phyloP scores from a whole-genome alignment of 176 grass and related monocot genomes.

The Melocanna baccifera region DNA sequence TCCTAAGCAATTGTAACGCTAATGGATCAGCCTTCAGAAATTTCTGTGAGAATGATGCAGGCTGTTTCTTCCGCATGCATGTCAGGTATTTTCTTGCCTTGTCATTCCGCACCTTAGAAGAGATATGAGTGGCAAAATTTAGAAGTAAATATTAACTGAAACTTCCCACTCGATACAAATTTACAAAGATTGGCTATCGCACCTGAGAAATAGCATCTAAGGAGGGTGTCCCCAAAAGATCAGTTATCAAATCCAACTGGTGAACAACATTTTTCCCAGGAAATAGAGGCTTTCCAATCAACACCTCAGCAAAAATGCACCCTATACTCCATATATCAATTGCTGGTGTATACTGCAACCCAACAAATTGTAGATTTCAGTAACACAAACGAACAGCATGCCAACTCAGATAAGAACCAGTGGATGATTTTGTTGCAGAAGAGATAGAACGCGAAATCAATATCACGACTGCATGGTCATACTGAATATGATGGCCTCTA shows the following conservation, averaged over 20 bases:
- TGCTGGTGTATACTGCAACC: slow-evolving; percentile 43
- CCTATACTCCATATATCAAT: slow-evolving; percentile 52
- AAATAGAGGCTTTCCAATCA: slow-evolving; percentile 47
- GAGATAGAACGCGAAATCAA: background rate
- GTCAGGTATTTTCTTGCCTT: slow-evolving; percentile 48
- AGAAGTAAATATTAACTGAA: slow-evolving; percentile 10
- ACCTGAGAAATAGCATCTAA: slow-evolving; percentile 48
- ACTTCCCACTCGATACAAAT: slow-evolving; percentile 2
- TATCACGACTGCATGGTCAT: background rate
- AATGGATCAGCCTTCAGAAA: slow-evolving; percentile 42
- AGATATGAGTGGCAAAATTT: background rate
- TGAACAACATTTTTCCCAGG: slow-evolving; percentile 56
- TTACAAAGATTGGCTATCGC: background rate
- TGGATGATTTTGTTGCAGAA: background rate
- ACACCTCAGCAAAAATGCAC: slow-evolving; percentile 43
- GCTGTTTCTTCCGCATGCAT: slow-evolving; percentile 43
- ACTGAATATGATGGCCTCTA: background rate
- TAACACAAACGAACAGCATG: background rate
- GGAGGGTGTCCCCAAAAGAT: slow-evolving; percentile 40
- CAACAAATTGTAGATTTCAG: slow-evolving; percentile 15
- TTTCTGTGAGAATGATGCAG: slow-evolving; percentile 45
- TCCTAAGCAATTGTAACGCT: slow-evolving; percentile 37
- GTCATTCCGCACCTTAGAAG: slow-evolving; percentile 40
- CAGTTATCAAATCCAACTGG: slow-evolving; percentile 49
- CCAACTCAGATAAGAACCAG: background rate